Evolutionary conservation across 768 basidiomycete genomes (phyloP).

Genomic region (Epithele typhae): DNA sequence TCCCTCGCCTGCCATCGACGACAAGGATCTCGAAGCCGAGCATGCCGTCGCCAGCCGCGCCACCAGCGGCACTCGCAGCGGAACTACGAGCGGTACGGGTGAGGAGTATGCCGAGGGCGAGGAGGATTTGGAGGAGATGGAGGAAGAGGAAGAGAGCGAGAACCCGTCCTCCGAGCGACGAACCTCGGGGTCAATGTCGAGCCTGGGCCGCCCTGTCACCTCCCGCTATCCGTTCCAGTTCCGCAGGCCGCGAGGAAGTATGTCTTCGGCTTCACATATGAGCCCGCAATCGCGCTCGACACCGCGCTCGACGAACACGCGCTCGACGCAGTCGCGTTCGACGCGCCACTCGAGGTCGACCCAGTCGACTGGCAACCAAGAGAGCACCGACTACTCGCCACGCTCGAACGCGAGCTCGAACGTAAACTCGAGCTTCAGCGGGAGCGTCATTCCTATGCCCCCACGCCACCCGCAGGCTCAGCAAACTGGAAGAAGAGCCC

Average conservation of each 20-base stretch:
- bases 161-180: slow-evolving; percentile 50
- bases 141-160: slow-evolving; percentile 35
- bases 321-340: slow-evolving; percentile 34
- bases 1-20: slow-evolving; percentile 47
- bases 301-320: slow-evolving; percentile 27
- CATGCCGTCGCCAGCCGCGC: background rate
- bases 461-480: slow-evolving; percentile 41
- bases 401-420: slow-evolving; percentile 36
- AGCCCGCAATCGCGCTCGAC: slow-evolving; percentile 27
- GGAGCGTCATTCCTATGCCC: slow-evolving; percentile 41
- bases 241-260: slow-evolving; percentile 44
- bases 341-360: slow-evolving; percentile 39
- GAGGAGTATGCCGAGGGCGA: slow-evolving; percentile 41
- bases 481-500: slow-evolving; percentile 32
- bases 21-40: slow-evolving; percentile 28
- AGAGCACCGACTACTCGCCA: slow-evolving; percentile 48
- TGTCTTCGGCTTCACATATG: slow-evolving; percentile 28
- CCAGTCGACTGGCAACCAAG: slow-evolving; percentile 60
- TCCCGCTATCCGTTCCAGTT: slow-evolving; percentile 70
- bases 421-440: slow-evolving; percentile 20
- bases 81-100: slow-evolving; percentile 26
- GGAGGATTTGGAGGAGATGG: slow-evolving; percentile 38
- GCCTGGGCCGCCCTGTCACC: slow-evolving; percentile 70
- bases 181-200: slow-evolving; percentile 81
- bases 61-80: too few relatives aligned